Evolutionary conservation across 2,329 filamentous ascomycete genomes (phyloP).

Genomic region (Aspergillus intermedius): DNA sequence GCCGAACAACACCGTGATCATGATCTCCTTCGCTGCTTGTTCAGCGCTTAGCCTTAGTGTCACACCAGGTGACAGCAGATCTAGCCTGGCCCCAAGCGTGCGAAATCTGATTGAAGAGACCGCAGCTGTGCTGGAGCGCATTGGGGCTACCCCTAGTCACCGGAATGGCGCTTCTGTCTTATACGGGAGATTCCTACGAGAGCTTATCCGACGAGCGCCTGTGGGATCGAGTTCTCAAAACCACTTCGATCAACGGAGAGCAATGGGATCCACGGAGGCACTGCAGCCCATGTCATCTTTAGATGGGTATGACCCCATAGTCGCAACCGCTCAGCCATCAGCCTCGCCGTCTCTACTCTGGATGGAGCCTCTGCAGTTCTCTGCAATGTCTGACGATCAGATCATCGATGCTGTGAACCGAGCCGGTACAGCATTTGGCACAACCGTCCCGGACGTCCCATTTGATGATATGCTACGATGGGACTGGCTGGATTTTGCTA

Average conservation of each 20-base stretch:
- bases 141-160: constrained; percentile 60
- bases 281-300: constrained; percentile 9
- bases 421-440: constrained; percentile 54
- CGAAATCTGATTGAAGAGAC: constrained; percentile 61
- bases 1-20: constrained; percentile 72
- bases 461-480: constrained; percentile 55
- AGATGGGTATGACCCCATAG: constrained; percentile 13
- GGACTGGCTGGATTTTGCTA: constrained; percentile 49
- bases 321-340: constrained; percentile 18
- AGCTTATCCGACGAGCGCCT: constrained; percentile 38
- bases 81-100: constrained; percentile 57
- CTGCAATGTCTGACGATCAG: constrained; percentile 63
- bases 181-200: constrained; percentile 51
- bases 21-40: constrained; percentile 69
- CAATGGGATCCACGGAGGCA: constrained; percentile 8
- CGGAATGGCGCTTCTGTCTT: constrained; percentile 60
- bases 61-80: constrained; percentile 50
- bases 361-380: constrained; percentile 55
- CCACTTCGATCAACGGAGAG: constrained; percentile 6
- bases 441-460: constrained; percentile 49
- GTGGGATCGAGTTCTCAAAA: constrained; percentile 13
- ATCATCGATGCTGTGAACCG: constrained; percentile 61
- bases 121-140: constrained; percentile 61
- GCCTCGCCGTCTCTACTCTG: constrained; percentile 32
- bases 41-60: constrained; percentile 61